Base-by-base conservation (phyloP, 2,329 filamentous ascomycete genomes). In the Sporothrix pseudoabietina region DNA sequence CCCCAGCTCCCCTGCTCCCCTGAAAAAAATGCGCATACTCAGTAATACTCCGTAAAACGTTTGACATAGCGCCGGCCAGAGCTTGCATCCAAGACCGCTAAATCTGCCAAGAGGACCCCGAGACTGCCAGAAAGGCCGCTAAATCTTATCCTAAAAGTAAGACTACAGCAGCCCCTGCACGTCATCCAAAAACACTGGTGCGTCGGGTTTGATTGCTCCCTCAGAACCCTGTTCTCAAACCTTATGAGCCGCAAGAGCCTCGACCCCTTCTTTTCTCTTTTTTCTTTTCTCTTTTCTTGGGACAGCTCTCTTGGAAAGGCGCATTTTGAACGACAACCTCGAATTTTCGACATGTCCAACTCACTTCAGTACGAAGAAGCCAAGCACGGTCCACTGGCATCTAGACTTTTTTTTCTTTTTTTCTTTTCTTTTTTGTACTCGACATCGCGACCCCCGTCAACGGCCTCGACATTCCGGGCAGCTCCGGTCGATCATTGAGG, bases 171-270 rank as follows among this genome's bases (percentile, higher is more conserved):
- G 3, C 65, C 65, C 44, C 44, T 68, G 44, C n/a, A 65, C 61
- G 61, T 12, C 39, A 30, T 39, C 5, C 35, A 61, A 61, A 22
- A 39, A 54, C 69, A 63, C 22, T 41, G 49, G 39, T 71, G 55
- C 69, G 55, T 41, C 71, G 19, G 44, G 73, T 74, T 74, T 74
- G 71, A 74, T 72, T 71, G 71, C 66, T 72, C 71, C 73, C 73
- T 74, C 73, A 74, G 68, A 68, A 74, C 49, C 73, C 39, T 74
- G 73, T 69, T 30, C 49, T 72, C 73, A 74, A 74, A 74, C 73
- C 55, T 41, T 8, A 10, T 35, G 57, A 63, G 55, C 69, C 44
- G 39, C 57, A 63, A 47, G 63, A 63, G 35, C 52, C 68, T 41
- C 52, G 32, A 41, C 32, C 69, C 35, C 69, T 54, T 72, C n/a